These are phyloP conservation scores for Backusella parvicylindrica DNA, from an alignment of 192 early-diverging fungal species.

Conservation along the genomic window DNA sequence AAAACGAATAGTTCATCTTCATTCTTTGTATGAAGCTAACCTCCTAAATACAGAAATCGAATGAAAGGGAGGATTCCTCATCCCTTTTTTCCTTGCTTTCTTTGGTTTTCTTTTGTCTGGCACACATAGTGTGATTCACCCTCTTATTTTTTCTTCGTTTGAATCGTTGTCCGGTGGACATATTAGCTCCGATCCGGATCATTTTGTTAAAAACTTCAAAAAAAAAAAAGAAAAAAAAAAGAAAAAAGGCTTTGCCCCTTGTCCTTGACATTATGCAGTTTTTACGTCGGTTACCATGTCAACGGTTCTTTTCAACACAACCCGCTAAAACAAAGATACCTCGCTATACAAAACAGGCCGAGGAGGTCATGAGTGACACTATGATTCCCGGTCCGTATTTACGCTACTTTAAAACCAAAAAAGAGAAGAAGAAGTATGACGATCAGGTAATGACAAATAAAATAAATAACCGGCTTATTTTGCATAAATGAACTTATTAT, in stretches of 20 bases:
- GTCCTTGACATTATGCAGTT: not conserved
- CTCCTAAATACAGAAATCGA: not conserved
- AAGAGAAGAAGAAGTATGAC: constrained; percentile 6
- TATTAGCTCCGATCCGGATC: not conserved
- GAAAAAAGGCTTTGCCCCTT: not conserved
- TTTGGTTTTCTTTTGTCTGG: not conserved
- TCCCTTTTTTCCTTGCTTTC: not conserved
- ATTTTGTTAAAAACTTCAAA: not conserved
- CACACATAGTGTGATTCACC: not conserved
- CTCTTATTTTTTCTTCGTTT: not conserved
- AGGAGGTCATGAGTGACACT: constrained; percentile 8
- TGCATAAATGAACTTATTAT: not conserved
- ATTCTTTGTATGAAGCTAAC: too few species aligned
- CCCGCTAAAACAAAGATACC: not conserved
- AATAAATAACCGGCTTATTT: not conserved
- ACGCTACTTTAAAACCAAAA: constrained; percentile 15
- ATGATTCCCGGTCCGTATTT: constrained; percentile 24
- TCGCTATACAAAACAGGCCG: constrained; percentile 4
- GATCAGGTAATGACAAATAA: not conserved
- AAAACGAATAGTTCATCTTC: too few species aligned
- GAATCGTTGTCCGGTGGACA: not conserved
- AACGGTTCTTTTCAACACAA: constrained; percentile 3
- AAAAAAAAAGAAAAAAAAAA: not conserved
- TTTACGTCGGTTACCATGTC: not conserved
- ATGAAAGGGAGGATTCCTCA: not conserved